Conservation (phyloP, 1,284 basidiomycete species). For the Melampsora allii-populina region DNA sequence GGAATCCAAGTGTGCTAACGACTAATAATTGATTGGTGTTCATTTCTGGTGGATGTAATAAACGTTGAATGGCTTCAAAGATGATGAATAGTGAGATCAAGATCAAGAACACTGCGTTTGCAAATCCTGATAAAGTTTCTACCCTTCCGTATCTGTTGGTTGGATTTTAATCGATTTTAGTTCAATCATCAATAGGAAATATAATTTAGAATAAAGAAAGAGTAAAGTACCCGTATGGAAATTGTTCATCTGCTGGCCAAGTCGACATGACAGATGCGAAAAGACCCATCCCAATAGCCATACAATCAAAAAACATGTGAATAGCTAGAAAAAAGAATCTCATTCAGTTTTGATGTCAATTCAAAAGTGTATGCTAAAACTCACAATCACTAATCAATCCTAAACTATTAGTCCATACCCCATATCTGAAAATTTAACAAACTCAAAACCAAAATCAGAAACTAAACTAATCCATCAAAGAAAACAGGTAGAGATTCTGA, state of each 20-base stretch:
- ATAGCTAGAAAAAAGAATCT: conserved; percentile 64
- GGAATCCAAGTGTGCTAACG: conserved; percentile 81
- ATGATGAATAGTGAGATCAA: conserved; percentile 97
- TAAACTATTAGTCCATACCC: conserved; percentile 95
- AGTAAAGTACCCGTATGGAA: conserved; percentile 79
- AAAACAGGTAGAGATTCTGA: no score
- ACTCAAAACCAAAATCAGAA: conserved; percentile 47
- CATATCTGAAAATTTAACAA: conserved; percentile 66
- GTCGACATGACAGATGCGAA: conserved; percentile 96
- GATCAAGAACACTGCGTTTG: conserved; percentile 94
- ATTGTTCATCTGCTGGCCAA: conserved; percentile 89
- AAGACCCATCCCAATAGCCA: conserved; percentile 92
- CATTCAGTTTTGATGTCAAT: not conserved
- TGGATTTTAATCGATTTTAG: conserved; percentile 17
- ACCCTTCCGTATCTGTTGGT: conserved; percentile 78
- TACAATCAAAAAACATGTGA: conserved; percentile 99
- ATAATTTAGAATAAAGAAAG: not conserved
- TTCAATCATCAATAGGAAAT: not conserved
- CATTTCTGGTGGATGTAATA: conserved; percentile 98
- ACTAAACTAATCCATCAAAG: not conserved
- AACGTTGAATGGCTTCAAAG: conserved; percentile 92
- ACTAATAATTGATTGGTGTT: conserved; percentile 88
- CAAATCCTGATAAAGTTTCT: conserved; percentile 97
- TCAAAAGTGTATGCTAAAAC: conserved; percentile 48
- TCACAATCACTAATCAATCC: conserved; percentile 94